Evolutionary conservation across 2,329 filamentous ascomycete species (phyloP).

Genomic region (Canariomyces notabilis): DNA sequence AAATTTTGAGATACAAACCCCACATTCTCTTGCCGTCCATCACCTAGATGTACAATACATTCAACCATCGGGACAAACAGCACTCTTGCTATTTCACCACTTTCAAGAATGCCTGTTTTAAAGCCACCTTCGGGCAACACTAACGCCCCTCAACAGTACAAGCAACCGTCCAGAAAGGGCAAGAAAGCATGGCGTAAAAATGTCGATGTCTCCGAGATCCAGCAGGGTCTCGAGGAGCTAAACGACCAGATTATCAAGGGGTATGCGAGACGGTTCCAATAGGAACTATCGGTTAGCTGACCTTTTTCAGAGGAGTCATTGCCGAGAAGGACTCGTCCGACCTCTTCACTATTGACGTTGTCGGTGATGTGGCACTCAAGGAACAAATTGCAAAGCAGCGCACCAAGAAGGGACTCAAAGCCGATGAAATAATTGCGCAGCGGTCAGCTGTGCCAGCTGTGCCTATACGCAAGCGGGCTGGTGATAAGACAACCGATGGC

Average conservation of each 20-base stretch:
- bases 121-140: constrained; percentile 43
- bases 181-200: constrained; percentile 99
- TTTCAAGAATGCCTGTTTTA: constrained; percentile 52
- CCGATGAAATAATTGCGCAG: constrained; percentile 83
- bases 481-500: constrained; percentile 66
- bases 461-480: constrained; percentile 68
- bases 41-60: no score
- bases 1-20: constrained; percentile 22
- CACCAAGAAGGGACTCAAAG: constrained; percentile 71
- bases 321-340: constrained; percentile 76
- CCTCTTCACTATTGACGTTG: constrained; percentile 78
- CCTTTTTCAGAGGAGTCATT: constrained; percentile 64
- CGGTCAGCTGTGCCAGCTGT: constrained; percentile 80
- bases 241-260: constrained; percentile 89
- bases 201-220: constrained; percentile 83
- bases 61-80: no score
- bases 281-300: constrained; percentile 5
- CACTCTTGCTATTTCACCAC: background rate
- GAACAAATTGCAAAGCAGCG: constrained; percentile 50
- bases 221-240: constrained; percentile 74
- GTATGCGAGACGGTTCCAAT: constrained; percentile 42
- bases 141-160: constrained; percentile 71
- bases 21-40: constrained; percentile 12
- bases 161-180: constrained; percentile 88
- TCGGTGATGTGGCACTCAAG: constrained; percentile 54